Evolutionary conservation across 2,329 filamentous ascomycete genomes (phyloP).

Genomic region (Sordariomycetes sp.): DNA sequence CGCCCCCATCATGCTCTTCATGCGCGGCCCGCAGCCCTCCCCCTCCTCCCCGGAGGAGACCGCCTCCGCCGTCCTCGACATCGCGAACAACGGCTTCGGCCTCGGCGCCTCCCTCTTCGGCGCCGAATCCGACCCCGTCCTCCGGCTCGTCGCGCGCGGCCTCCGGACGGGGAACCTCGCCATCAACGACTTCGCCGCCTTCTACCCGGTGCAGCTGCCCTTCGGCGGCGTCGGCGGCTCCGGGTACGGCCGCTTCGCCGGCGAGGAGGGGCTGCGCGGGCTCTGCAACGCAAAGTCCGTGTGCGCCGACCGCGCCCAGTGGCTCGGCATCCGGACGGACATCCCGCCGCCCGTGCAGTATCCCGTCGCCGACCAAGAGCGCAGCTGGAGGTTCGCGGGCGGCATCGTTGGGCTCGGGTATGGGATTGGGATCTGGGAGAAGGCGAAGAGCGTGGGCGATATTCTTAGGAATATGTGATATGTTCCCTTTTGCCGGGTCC

Average conservation of each 20-base stretch:
- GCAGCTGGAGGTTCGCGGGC: conserved; percentile 54
- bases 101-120: conserved; percentile 88
- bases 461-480: conserved; percentile 31
- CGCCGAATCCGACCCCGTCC: conserved; percentile 43
- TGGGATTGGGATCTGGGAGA: conserved; percentile 26
- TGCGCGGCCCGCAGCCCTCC: conserved; percentile 55
- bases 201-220: conserved; percentile 86
- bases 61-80: conserved; percentile 52
- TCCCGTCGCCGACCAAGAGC: conserved; percentile 56
- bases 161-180: conserved; percentile 83
- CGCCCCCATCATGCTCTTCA: conserved; percentile 77
- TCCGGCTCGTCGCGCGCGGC: conserved; percentile 54
- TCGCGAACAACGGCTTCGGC: conserved; percentile 84
- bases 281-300: conserved; percentile 84
- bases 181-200: conserved; percentile 90
- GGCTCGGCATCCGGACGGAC: conserved; percentile 55
- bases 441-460: conserved; percentile 26
- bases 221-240: conserved; percentile 88
- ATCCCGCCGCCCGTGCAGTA: conserved; percentile 78
- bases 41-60: conserved; percentile 24
- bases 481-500: background rate
- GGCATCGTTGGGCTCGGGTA: conserved; percentile 54
- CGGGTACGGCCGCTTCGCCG: conserved; percentile 88
- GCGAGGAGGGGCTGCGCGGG: conserved; percentile 73
- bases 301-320: conserved; percentile 61